Base-by-base conservation (phyloP, 1,284 basidiomycete species). In the Bondarzewia mesenterica region DNA sequence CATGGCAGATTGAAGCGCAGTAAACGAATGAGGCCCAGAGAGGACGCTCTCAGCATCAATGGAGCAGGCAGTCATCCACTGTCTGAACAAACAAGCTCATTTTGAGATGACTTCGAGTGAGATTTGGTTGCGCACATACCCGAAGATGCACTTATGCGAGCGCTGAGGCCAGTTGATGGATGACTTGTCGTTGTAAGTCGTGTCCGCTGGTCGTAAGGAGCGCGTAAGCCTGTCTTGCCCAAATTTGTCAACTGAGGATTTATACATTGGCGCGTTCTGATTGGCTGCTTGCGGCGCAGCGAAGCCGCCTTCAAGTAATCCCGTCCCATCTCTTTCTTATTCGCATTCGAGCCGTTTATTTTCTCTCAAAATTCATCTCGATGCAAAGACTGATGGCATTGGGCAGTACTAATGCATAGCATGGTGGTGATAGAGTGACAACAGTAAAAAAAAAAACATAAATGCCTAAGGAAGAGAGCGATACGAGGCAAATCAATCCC, bases 31-130 rank as follows among this genome's bases (percentile, higher is more conserved):
- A 77, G 74, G 76, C 78, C 79, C 75, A 74, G 74, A 73, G 75
- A 78, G 77, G 81, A 83, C 77, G 77, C 83, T 80, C 78, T 79
- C 68, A 85, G 77, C 85, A 88, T 88, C 74, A 81, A 85, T 67
- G 60, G 64, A 68, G 70, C 73, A 71, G 72, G 70, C 78, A 80
- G 74, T 82, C 85, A 88, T 86, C 27, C 38, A 52, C 46, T 41
- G 39, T 49, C 44, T 29, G 42, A 18, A 18, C 12, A 40, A 20
- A 20, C 14, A 16, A 8, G 37, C 3, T 18, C 22, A 1, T 2
- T 18, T 18, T 14, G 12, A 27, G 42, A 44, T 10, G 27, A 32
- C 23, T n/a, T 23, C 7, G 23, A 21, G 39, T 20, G n/a, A 20
- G 39, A 41, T n/a, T n/a, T n/a, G n/a, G 8, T 5, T n/a, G 3